phyloP scores from a whole-genome alignment of 176 grass and related monocot species.

The Triticum timopheevii region DNA sequence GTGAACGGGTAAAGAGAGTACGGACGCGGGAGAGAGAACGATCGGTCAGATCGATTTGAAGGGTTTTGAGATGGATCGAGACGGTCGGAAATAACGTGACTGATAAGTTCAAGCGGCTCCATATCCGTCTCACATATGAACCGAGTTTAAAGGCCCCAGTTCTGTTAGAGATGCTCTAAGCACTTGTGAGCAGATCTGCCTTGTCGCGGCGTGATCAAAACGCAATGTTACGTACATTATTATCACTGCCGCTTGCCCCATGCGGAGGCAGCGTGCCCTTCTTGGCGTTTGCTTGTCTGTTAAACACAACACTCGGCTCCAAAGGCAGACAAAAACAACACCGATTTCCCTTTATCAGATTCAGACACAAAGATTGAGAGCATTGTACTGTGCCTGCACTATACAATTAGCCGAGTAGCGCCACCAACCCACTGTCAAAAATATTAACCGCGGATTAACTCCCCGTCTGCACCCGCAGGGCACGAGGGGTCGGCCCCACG shows the following conservation, averaged over 20 bases:
- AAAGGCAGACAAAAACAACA: not conserved
- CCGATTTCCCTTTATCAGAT: not conserved
- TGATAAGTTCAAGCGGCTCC: no score
- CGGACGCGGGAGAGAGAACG: no score
- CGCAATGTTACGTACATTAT: not conserved
- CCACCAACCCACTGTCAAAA: constrained; percentile 33
- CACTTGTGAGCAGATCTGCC: not conserved
- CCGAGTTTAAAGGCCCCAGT: no score
- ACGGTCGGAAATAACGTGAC: no score
- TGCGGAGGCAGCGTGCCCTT: not conserved
- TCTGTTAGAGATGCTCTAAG: no score
- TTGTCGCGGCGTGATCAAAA: constrained; percentile 32
- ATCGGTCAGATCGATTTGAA: no score
- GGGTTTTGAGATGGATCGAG: no score
- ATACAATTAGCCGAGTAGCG: not conserved
- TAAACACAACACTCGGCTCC: not conserved
- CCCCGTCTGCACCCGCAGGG: no score
- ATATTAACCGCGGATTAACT: constrained; percentile 39
- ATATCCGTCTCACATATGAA: no score
- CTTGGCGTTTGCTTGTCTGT: constrained; percentile 10
- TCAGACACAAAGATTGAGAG: not conserved
- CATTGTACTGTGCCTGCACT: not conserved
- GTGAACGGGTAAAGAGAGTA: no score
- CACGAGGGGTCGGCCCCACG: fast-evolving
- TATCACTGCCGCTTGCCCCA: not conserved